These are phyloP conservation scores for Mayamaea pseudoterrestris DNA, from an alignment of 108 stramenopile genomes.

Conservation along the genomic window DNA sequence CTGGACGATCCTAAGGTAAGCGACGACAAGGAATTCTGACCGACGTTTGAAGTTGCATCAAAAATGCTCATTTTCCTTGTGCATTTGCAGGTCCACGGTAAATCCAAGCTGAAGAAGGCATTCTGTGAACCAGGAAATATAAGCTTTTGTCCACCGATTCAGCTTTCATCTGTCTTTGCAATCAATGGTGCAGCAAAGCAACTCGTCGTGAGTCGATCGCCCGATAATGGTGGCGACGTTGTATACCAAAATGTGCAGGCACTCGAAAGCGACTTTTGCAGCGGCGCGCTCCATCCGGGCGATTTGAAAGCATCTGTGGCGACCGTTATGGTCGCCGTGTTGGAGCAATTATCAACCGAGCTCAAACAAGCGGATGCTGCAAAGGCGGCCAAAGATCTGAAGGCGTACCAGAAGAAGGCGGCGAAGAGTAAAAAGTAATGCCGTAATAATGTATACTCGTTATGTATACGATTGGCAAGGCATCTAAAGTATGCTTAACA, in stretches of 20 bases:
- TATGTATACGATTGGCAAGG: too few relatives aligned
- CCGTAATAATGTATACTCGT: too few relatives aligned
- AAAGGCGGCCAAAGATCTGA: slow-evolving; percentile 78
- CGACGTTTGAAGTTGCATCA: too few relatives aligned
- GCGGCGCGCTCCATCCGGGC: slow-evolving; percentile 87
- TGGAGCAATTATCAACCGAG: slow-evolving; percentile 79
- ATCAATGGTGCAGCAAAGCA: slow-evolving; percentile 22
- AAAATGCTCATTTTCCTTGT: too few relatives aligned
- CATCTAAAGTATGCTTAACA: too few relatives aligned
- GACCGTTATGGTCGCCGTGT: slow-evolving; percentile 56
- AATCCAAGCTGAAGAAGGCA: slow-evolving; percentile 97
- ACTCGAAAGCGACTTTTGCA: slow-evolving; percentile 70
- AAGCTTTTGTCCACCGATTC: slow-evolving; percentile 78
- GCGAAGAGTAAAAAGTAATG: slow-evolving; percentile 57
- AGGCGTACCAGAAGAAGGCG: slow-evolving; percentile 72
- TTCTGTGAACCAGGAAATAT: slow-evolving; percentile 94
- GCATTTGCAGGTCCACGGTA: slow-evolving; percentile 84
- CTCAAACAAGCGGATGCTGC: slow-evolving; percentile 73
- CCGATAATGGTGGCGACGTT: slow-evolving; percentile 80
- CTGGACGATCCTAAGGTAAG: slow-evolving; percentile 78
- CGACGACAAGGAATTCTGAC: too few relatives aligned
- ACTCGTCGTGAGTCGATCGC: slow-evolving; percentile 46
- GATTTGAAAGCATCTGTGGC: slow-evolving; percentile 86
- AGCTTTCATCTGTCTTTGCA: slow-evolving; percentile 45
- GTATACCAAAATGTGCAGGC: slow-evolving; percentile 59